Base-by-base conservation (phyloP, 1,284 basidiomycete species). In the Thelephora terrestris region DNA sequence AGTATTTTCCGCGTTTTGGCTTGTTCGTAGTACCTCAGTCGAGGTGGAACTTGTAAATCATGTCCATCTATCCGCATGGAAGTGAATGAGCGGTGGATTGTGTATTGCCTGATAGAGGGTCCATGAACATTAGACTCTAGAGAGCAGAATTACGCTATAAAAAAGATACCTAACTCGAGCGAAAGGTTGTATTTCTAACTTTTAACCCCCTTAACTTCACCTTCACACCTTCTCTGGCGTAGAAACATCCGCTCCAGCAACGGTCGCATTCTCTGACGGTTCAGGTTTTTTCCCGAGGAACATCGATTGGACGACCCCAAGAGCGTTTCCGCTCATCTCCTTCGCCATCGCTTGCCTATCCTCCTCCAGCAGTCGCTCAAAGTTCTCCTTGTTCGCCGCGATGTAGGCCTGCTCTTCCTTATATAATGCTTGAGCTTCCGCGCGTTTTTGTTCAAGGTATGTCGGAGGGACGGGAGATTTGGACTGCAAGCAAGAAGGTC, bases 381-480 rank as follows among this genome's bases (percentile, higher is more conserved):
- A 81, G 54, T 86, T 79, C 42, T 77, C 86, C 59, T 83, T 85
- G 65, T 98, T 85, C 47, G 86, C 75, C 37, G 70, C 70, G 62
- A 95, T 84, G 66, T 92, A 96, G 54, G 88, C 85, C 61, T 89
- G 86, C 63, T 98, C 94, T 53, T 92, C 85, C 53, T 74, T 68
- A 66, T 96, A 98, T 46, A 80, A 77, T 50, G 73, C 69, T 62
- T 97, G 91, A 6, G 91, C 92, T 58, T 95, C 85, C 37, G 76
- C 74, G 9, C 95, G 85, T 64, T 94, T 93, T 59, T 81, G 78
- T 61, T 99, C 96, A 44, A 97, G 81, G 64, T 92, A 92, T 1
- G 91, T 94, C 44, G 76, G 79, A 1, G 87, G 89, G 45, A 80
- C 67, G 20, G 71, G 61, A 5, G 68, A 63, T 21, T 61, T 52